A percentile compares a stretch with the other conserved stretches of the same genome.
phyloP scores from a whole-genome alignment of 495 filamentous ascomycete genomes.

The Aspergillus kassunensis region DNA sequence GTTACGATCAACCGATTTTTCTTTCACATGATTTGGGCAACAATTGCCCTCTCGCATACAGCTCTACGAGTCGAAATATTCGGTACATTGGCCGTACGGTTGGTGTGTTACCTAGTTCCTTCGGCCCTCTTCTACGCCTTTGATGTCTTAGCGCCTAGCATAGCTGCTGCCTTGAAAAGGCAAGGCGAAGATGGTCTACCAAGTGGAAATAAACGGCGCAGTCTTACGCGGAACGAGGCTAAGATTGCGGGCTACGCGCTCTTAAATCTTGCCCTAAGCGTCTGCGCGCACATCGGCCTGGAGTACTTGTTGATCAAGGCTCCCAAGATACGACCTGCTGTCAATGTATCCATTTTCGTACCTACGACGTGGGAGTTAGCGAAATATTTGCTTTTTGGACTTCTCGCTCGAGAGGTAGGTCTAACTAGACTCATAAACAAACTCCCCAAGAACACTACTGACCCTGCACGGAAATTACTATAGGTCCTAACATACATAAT shows the following conservation, averaged over 20 bases:
- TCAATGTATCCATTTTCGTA: constrained; percentile 54
- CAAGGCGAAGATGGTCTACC: constrained; percentile 63
- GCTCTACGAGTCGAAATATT: constrained; percentile 73
- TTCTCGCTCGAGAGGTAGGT: constrained; percentile 54
- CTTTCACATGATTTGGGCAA: constrained; percentile 88
- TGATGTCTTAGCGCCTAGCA: constrained; percentile 63
- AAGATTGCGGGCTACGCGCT: constrained; percentile 52
- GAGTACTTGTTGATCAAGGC: constrained; percentile 52
- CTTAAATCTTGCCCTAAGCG: constrained; percentile 61
- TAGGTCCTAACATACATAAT: constrained; percentile 60
- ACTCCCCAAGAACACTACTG: too few relatives aligned
- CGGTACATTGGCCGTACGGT: constrained; percentile 62
- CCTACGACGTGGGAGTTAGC: constrained; percentile 60
- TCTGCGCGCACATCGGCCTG: constrained; percentile 52
- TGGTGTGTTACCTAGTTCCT: constrained; percentile 69
- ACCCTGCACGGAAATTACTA: background rate
- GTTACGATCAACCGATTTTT: constrained; percentile 82
- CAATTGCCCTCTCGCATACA: constrained; percentile 70
- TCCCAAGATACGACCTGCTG: constrained; percentile 48
- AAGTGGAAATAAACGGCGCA: constrained; percentile 45
- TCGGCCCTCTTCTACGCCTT: constrained; percentile 70
- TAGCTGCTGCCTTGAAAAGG: constrained; percentile 64
- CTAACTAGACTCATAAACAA: too few relatives aligned
- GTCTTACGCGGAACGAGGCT: constrained; percentile 28
- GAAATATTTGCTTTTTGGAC: constrained; percentile 47